Conservation (phyloP, 768 basidiomycete species). For the Amanita fuliginea region DNA sequence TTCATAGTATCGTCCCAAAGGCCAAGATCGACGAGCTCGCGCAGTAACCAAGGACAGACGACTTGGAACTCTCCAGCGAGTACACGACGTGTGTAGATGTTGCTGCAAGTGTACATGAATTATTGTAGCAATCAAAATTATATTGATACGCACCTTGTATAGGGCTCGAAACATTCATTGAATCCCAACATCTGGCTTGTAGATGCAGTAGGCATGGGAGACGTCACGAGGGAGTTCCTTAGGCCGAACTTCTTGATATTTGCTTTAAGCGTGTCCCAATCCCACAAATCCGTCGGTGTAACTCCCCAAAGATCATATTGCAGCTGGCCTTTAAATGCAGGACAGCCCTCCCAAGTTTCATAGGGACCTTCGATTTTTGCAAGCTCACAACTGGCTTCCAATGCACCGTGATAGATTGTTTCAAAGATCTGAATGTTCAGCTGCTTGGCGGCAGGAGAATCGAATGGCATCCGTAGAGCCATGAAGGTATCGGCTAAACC, state of each 20-base stretch:
- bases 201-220: constrained; percentile 99
- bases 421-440: constrained; percentile 97
- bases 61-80: constrained; percentile 99
- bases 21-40: constrained; percentile 89
- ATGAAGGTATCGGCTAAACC: constrained; percentile 98
- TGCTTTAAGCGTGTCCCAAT: constrained; percentile 82
- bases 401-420: constrained; percentile 94
- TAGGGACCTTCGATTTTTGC: constrained; percentile 75
- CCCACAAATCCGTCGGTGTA: constrained; percentile 84
- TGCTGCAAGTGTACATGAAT: constrained; percentile 33
- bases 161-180: constrained; percentile 99
- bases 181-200: constrained; percentile 97
- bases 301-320: constrained; percentile 97
- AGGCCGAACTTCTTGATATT: constrained; percentile 75
- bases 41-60: constrained; percentile 98
- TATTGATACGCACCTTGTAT: constrained; percentile 57
- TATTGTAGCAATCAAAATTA: constrained; percentile 7
- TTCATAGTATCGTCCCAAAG: constrained; percentile 99
- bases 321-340: constrained; percentile 78
- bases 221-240: constrained; percentile 80
- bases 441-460: constrained; percentile 73
- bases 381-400: constrained; percentile 85
- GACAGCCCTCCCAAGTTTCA: constrained; percentile 83
- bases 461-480: constrained; percentile 93
- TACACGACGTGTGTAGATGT: constrained; percentile 98